Percentiles rank a stretch among this genome's conserved stretches.
Conservation (phyloP, 2,329 filamentous ascomycete species). For the Parafenestella ontariensis region DNA sequence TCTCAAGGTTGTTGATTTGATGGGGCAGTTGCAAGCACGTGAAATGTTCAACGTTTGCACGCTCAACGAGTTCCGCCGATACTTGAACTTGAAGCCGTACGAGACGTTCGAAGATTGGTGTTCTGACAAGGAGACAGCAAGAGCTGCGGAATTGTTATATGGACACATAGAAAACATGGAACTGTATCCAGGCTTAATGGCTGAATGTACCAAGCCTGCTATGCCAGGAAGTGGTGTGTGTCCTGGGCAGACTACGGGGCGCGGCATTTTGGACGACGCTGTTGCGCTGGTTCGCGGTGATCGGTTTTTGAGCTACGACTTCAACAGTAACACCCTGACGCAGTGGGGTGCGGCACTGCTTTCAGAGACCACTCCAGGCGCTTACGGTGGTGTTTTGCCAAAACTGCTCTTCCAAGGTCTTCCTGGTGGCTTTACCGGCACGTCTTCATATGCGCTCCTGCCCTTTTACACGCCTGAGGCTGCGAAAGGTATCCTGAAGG, state of each 20-base stretch:
- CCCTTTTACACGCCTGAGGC: slow-evolving; percentile 62
- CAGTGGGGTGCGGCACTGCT: slow-evolving; percentile 61
- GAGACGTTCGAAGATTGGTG: slow-evolving; percentile 84
- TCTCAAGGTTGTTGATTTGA: slow-evolving; percentile 76
- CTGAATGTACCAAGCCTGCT: slow-evolving; percentile 78
- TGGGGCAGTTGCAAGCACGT: slow-evolving; percentile 78
- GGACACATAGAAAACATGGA: slow-evolving; percentile 81
- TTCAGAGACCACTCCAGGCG: slow-evolving; percentile 45
- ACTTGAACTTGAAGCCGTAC: slow-evolving; percentile 79
- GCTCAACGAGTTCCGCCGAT: slow-evolving; percentile 83
- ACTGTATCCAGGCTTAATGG: slow-evolving; percentile 78
- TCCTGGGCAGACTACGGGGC: slow-evolving; percentile 77
- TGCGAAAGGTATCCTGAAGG: slow-evolving; percentile 55
- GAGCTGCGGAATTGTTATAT: slow-evolving; percentile 64
- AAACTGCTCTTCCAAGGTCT: slow-evolving; percentile 55
- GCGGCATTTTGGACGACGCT: slow-evolving; percentile 77
- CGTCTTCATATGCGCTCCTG: slow-evolving; percentile 57
- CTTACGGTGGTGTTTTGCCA: slow-evolving; percentile 57
- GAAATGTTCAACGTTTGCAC: slow-evolving; percentile 75
- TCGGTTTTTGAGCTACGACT: slow-evolving; percentile 77
- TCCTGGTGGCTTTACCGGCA: slow-evolving; percentile 57
- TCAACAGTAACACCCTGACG: slow-evolving; percentile 45
- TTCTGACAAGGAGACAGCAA: slow-evolving; percentile 72
- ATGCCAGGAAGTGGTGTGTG: slow-evolving; percentile 67
- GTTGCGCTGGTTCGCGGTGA: slow-evolving; percentile 78